Conservation (phyloP, 169 alveolate genomes). For the Eimeria sp. region DNA sequence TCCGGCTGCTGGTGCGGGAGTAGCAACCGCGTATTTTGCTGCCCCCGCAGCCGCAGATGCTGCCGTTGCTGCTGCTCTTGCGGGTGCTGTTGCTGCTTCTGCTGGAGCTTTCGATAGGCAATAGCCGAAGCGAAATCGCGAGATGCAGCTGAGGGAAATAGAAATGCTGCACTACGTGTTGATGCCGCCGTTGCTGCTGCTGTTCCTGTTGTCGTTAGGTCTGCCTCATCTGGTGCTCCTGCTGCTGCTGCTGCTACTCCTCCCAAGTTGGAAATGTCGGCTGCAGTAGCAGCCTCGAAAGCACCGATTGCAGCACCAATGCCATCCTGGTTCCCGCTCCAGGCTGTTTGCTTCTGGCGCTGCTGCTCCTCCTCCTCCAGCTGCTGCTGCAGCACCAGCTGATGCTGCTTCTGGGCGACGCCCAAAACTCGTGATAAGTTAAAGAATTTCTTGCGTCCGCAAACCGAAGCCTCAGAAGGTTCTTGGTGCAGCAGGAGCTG, state of each 20-base stretch:
- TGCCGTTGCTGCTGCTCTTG: constrained; percentile 29
- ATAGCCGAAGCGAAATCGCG: not conserved
- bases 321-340: not conserved
- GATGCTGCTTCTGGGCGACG: not conserved
- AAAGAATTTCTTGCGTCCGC: not conserved
- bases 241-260: not conserved
- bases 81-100: constrained; percentile 5
- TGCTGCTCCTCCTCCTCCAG: not conserved
- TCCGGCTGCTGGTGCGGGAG: not conserved
- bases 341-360: not conserved
- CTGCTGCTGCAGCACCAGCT: not conserved
- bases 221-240: not conserved
- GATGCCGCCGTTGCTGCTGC: not conserved
- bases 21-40: not conserved
- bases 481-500: not conserved
- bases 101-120: not conserved
- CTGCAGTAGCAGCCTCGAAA: not conserved
- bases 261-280: not conserved
- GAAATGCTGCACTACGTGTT: not conserved
- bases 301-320: not conserved
- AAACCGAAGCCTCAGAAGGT: not conserved
- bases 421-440: not conserved
- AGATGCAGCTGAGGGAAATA: not conserved
- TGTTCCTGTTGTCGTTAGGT: not conserved
- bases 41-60: not conserved